Evolutionary conservation across 1,284 basidiomycete genomes (phyloP), one percentile per base, ranked within the genome.

Genomic region (Ganoderma meredithae): DNA sequence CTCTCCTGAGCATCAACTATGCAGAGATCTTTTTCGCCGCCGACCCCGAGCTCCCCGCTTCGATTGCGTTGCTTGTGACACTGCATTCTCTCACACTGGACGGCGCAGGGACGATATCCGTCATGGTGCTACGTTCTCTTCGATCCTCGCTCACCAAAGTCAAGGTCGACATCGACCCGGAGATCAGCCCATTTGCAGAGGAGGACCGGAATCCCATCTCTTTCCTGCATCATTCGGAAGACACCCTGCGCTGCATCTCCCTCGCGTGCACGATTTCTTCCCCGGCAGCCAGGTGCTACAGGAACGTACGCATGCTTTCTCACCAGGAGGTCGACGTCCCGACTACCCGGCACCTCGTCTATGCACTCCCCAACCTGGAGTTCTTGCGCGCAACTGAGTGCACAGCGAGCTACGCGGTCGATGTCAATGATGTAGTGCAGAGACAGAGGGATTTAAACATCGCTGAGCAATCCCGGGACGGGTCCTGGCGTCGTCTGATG

Each of bases 281-380:
- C 41, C 10, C 27, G 22, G 22, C 25, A 5, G 41, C 40, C 59
- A 25, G 39, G 2, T 60, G 22, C 25, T 60, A 60, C 25, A 40
- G 22, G 22, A 41, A 43, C 27, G 39, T 60, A 10, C 41, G 41
- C 41, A 44, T 22, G 25, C 59, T 60, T 40, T 25, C 25, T 5
- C 39, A 44, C 10, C 1, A 22, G 6, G 27, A 25, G 25, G 19
- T 60, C 22, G 59, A 43, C 13, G 8, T 27, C 9, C 59, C 59
- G 40, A 43, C 15, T 4, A 60, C 59, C 17, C 25, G 41, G 6
- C 59, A n/a, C 59, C 27, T 60, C 40, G 41, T 60, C 19, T 15
- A 43, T 0, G 59, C 59, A 19, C 44, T 60, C 41, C 59, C 59
- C 22, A 60, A 60, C 17, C 61, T 62, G 3, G 25, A 31, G 12